These are phyloP conservation scores for Trichoderma orchidacearum DNA, from an alignment of 495 filamentous ascomycete species.

Conservation along the genomic window DNA sequence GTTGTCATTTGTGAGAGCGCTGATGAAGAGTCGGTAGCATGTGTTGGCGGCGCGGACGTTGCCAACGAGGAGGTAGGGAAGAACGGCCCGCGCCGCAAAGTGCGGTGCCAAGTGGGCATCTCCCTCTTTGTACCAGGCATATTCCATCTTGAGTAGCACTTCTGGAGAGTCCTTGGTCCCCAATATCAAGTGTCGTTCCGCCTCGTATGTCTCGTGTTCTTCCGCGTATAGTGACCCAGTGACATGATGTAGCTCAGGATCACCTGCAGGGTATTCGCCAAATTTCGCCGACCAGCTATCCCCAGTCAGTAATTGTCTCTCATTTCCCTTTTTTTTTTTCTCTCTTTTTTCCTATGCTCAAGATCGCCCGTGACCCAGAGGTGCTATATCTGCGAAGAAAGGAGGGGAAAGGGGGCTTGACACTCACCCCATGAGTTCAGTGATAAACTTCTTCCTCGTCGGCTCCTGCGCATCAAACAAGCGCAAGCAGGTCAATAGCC, in stretches of 20 bases:
- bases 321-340: no score
- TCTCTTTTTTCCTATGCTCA: neutral
- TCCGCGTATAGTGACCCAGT: conserved; percentile 78
- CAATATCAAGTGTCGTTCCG: conserved; percentile 77
- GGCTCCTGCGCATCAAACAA: conserved; percentile 76
- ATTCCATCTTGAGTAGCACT: conserved; percentile 67
- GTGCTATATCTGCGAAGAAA: neutral
- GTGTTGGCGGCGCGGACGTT: conserved; percentile 83
- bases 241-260: conserved; percentile 92
- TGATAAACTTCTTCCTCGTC: conserved; percentile 79
- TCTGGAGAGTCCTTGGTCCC: conserved; percentile 84
- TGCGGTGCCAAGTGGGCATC: conserved; percentile 79
- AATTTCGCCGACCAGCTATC: conserved; percentile 68
- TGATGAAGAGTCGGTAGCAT: conserved; percentile 66
- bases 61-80: conserved; percentile 82
- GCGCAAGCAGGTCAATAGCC: conserved; percentile 47
- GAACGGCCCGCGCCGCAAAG: conserved; percentile 78
- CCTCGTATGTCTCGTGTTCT: conserved; percentile 82
- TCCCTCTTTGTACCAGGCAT: conserved; percentile 84
- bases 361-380: neutral
- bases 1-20: conserved; percentile 54
- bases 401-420: neutral
- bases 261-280: conserved; percentile 80
- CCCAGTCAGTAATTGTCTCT: neutral
- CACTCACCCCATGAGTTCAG: conserved; percentile 64